These are phyloP conservation scores for Plantago major DNA, from an alignment of 257 asterid genomes.

Conservation along the genomic window DNA sequence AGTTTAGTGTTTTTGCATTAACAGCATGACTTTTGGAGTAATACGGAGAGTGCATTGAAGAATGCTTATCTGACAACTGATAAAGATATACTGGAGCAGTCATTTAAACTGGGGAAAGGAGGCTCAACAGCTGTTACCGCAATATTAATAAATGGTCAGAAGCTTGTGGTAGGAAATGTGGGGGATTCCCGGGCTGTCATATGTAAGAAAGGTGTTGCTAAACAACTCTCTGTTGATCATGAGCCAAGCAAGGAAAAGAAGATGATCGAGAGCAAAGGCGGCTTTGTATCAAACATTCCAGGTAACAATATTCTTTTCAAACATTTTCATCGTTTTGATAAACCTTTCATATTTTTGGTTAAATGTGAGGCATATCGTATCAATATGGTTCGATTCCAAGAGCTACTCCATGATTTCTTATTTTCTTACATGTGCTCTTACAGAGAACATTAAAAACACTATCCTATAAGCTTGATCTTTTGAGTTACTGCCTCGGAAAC, in stretches of 20 bases:
- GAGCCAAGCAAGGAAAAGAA: constrained; percentile 78
- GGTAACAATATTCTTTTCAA: constrained; percentile 30
- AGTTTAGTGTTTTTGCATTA: constrained; percentile 2
- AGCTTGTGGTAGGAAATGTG: constrained; percentile 78
- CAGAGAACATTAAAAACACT: too few species aligned
- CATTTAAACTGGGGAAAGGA: constrained; percentile 64
- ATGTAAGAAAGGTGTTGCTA: constrained; percentile 55
- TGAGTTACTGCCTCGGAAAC: too few species aligned
- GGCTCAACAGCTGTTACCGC: constrained; percentile 97
- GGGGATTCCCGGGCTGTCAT: constrained; percentile 92
- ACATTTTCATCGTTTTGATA: not conserved
- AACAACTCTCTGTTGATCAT: constrained; percentile 86
- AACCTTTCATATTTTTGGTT: too few species aligned
- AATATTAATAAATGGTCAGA: constrained; percentile 62
- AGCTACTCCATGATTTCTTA: too few species aligned
- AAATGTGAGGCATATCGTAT: too few species aligned
- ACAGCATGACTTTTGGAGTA: constrained; percentile 76
- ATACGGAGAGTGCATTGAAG: constrained; percentile 51
- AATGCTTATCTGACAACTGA: constrained; percentile 68
- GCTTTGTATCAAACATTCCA: constrained; percentile 84
- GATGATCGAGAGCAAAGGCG: constrained; percentile 84
- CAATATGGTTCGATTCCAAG: too few species aligned
- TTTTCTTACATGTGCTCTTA: too few species aligned
- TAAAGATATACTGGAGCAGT: constrained; percentile 59
- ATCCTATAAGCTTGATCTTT: too few species aligned